These are phyloP conservation scores for Escallonia rubra DNA, from an alignment of 129 eudicot genomes.

Conservation along the genomic window DNA sequence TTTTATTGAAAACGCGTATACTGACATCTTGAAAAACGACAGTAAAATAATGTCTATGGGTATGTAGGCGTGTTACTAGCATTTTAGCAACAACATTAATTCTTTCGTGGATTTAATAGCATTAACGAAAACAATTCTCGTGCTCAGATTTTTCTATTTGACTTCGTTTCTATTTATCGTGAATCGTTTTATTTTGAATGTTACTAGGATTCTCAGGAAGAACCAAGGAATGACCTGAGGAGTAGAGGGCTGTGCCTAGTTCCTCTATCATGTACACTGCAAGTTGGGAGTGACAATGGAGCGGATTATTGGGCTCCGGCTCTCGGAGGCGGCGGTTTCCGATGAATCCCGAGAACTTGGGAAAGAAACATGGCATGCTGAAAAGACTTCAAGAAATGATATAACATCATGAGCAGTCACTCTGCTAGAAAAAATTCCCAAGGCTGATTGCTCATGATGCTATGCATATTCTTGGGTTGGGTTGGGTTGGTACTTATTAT, in stretches of 20 bases:
- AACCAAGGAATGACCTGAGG: constrained; percentile 35
- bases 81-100: no score
- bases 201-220: constrained; percentile 29
- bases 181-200: not conserved
- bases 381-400: constrained; percentile 35
- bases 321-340: constrained; percentile 55
- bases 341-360: constrained; percentile 20
- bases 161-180: no score
- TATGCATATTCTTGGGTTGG: constrained; percentile 42
- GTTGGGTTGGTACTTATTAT: constrained; percentile 2
- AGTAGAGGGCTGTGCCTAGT: constrained; percentile 61
- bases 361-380: constrained; percentile 12
- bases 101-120: no score
- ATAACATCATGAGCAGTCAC: constrained; percentile 92
- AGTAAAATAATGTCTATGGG: no score
- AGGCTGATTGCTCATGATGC: constrained; percentile 99
- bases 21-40: no score
- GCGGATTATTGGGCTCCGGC: constrained; percentile 92
- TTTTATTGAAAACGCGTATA: no score
- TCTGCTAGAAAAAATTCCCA: constrained; percentile 26
- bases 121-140: no score
- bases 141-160: no score
- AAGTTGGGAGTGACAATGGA: constrained; percentile 54
- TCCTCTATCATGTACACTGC: constrained; percentile 54
- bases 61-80: no score